A percentile compares a stretch with the other conserved stretches of the same genome.
phyloP scores from a whole-genome alignment of 768 basidiomycete genomes.

The Lactarius evosmus region DNA sequence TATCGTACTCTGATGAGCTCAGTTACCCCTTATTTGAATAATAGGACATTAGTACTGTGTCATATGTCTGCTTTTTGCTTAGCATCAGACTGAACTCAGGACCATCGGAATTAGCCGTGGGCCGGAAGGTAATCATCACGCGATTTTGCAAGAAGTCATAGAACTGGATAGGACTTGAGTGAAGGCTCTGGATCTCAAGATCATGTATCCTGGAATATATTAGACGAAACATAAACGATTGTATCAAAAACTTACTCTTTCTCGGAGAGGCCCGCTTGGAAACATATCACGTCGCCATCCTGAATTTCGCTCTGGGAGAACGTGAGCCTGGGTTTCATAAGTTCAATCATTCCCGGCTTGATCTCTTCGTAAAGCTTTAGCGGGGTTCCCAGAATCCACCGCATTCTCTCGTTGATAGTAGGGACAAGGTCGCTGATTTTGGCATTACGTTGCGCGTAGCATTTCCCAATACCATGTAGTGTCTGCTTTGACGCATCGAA shows the following conservation, averaged over 20 bases:
- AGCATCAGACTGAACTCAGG: constrained; percentile 87
- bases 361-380: constrained; percentile 99
- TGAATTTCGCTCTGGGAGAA: constrained; percentile 98
- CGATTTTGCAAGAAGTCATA: constrained; percentile 99
- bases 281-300: constrained; percentile 98
- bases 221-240: neutral
- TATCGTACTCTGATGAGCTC: constrained; percentile 34
- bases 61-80: constrained; percentile 99
- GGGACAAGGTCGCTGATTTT: constrained; percentile 87
- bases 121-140: constrained; percentile 92
- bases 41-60: constrained; percentile 52
- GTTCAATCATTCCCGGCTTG: constrained; percentile 99
- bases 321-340: constrained; percentile 92
- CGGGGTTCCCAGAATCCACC: constrained; percentile 91
- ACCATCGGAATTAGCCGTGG: constrained; percentile 70
- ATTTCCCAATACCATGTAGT: constrained; percentile 80
- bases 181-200: constrained; percentile 80
- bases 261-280: constrained; percentile 93
- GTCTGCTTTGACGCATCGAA: constrained; percentile 94
- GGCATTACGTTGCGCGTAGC: constrained; percentile 77
- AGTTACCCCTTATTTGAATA: neutral
- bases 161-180: constrained; percentile 87
- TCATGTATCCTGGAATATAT: constrained; percentile 64
- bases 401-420: constrained; percentile 91
- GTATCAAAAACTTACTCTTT: constrained; percentile 70